A percentile compares a stretch with the other conserved stretches of the same genome.
Conservation (phyloP, 163 green algal species). For the Trebouxia gelatinosa region DNA sequence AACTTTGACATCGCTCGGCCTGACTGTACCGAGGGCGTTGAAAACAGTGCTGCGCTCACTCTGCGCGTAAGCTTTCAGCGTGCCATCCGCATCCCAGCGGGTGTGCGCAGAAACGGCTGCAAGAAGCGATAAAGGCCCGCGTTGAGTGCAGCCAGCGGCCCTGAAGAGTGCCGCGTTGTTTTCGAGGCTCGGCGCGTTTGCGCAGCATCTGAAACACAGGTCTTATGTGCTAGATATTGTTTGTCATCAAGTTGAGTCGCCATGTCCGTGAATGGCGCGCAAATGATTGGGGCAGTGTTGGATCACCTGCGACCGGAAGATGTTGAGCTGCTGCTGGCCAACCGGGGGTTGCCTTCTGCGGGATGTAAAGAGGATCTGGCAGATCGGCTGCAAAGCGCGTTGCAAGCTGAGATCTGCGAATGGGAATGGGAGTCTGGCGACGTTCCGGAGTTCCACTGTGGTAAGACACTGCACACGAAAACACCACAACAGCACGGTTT, state of each 20-base stretch:
- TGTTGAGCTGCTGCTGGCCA: slow-evolving; percentile 37
- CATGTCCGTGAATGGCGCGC: slow-evolving; percentile 16
- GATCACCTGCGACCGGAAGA: slow-evolving; percentile 15
- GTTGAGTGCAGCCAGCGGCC: not conserved
- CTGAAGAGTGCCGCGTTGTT: not conserved
- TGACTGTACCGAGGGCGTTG: too few species aligned
- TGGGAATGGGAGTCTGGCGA: slow-evolving; percentile 43
- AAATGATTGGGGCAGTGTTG: slow-evolving; percentile 15
- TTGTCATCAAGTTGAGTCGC: too few species aligned
- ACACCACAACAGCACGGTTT: too few species aligned
- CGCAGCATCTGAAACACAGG: not conserved
- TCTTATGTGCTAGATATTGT: too few species aligned
- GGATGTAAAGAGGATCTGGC: slow-evolving; percentile 35
- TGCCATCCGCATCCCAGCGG: not conserved
- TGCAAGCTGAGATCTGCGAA: slow-evolving; percentile 36
- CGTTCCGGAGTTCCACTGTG: slow-evolving; percentile 10
- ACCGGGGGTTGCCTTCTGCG: slow-evolving; percentile 36
- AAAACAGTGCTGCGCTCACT: too few species aligned
- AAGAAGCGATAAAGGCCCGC: not conserved
- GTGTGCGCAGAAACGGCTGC: not conserved
- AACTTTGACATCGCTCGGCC: too few species aligned
- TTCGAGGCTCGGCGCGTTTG: not conserved
- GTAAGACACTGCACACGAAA: not conserved
- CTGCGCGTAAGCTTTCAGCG: too few species aligned
- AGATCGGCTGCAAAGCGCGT: slow-evolving; percentile 26